Percentiles rank a stretch among this genome's conserved stretches.
These are phyloP conservation scores for Pleurotus citrinopileatus DNA, from an alignment of 768 basidiomycete species.

Conservation along the genomic window DNA sequence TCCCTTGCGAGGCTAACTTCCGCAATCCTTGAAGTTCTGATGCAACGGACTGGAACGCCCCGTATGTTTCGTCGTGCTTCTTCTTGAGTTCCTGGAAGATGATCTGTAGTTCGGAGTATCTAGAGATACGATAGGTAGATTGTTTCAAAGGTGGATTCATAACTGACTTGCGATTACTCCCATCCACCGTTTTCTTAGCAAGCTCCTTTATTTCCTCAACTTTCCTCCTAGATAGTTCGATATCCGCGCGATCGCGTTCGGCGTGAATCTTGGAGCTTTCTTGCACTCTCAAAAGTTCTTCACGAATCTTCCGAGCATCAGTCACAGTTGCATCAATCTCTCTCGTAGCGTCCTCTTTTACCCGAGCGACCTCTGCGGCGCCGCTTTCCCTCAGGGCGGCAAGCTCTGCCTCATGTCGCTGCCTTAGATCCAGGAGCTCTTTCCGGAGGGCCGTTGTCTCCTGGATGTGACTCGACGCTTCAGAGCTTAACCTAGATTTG, in stretches of 20 bases:
- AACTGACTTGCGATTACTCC: constrained; percentile 7
- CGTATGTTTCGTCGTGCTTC: background rate
- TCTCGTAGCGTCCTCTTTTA: background rate
- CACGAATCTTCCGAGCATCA: background rate
- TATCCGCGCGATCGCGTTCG: background rate
- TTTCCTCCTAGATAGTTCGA: background rate
- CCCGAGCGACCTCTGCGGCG: background rate
- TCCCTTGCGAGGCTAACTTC: background rate
- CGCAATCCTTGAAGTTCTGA: background rate
- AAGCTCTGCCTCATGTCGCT: background rate
- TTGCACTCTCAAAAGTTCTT: background rate
- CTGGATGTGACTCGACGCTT: background rate
- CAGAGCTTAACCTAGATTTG: background rate
- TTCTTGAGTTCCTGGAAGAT: constrained; percentile 10
- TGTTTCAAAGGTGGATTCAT: background rate
- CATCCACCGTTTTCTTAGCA: constrained; percentile 11
- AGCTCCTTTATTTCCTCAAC: constrained; percentile 7
- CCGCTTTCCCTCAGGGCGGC: background rate
- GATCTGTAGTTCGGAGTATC: constrained; percentile 9
- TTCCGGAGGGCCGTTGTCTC: background rate
- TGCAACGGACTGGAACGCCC: constrained; percentile 1
- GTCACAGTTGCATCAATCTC: background rate
- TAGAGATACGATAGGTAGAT: constrained; percentile 1
- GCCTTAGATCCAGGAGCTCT: background rate
- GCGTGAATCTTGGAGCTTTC: background rate